Base-by-base conservation (phyloP, 108 stramenopile genomes). In the Cyclotella atomus region DNA sequence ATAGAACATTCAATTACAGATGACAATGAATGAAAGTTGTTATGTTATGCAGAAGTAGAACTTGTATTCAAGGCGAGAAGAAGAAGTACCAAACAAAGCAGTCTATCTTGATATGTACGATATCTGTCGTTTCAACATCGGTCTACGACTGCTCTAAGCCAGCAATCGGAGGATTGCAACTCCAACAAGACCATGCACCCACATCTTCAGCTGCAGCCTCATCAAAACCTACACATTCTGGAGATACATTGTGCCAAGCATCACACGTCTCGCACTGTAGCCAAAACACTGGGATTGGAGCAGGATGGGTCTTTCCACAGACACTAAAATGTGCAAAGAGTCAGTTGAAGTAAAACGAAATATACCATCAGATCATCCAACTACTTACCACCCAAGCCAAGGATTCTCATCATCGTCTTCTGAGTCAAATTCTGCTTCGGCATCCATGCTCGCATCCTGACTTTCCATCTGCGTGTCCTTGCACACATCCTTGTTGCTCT, bases 231-330 rank as follows among this genome's bases (percentile, higher is more conserved):
- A 90, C 83, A 49, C 92, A 93, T 47, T 75, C 64, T 29, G 38
- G 52, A 0, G 85, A 68, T 21, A 84, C 86, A 65, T 90, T 85
- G 67, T 85, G 85, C 92, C 92, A 93, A 33, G 92, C 61, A 19
- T 82, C 80, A 65, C 92, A 93, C 9, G 30, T 62, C 43, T 89
- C 89, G 63, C 92, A 93, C 70, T 89, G 92, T 4, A 93, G 65
- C 92, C 92, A 93, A 79, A 89, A 93, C 10, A 89, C 84, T 53
- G 60, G 20, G 9, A 63, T 54, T 14, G 71, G 84, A 30, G 59
- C 41, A 0, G 62, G 54, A 54, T 92, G 91, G 14, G 76, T 85
- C 21, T 77, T 64, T 15, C 89, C 89, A 53, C 91, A 92, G 17
- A 90, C 85, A 54, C 52, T 52, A 41, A 12, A 12, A 41, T 41